Percentiles rank a stretch among this genome's conserved stretches.
These are phyloP conservation scores for Micractinium sp. DNA, from an alignment of 139 green algal genomes.

Conservation along the genomic window DNA sequence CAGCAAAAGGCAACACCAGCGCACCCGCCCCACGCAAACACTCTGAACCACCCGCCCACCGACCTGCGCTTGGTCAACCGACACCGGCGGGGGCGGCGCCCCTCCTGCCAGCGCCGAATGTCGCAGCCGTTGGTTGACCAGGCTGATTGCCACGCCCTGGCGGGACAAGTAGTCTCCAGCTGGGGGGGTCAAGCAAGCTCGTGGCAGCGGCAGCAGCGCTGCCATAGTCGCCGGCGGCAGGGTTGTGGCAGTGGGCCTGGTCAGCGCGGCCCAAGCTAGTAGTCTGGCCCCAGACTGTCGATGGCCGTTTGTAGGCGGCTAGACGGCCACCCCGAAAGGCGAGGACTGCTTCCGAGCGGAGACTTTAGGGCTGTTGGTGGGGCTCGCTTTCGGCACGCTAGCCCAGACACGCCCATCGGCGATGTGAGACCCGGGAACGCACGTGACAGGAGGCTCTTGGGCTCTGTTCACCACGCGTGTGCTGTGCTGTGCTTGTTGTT, in stretches of 20 bases:
- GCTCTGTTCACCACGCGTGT: neutral
- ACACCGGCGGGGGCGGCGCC: neutral
- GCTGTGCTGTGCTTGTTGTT: neutral
- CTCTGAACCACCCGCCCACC: neutral
- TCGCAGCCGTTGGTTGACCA: slow-evolving; percentile 24
- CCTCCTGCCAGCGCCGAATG: neutral
- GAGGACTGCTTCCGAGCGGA: no score
- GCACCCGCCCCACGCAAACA: neutral
- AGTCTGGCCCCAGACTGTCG: neutral
- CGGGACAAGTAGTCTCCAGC: slow-evolving; percentile 11
- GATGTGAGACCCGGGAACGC: no score
- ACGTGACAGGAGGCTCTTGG: no score
- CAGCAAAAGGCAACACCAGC: neutral
- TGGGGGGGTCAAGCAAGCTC: neutral
- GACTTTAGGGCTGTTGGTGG: no score
- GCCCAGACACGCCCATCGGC: no score
- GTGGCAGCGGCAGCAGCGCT: neutral
- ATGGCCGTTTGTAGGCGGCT: no score
- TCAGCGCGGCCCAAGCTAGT: neutral
- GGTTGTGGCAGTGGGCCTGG: neutral
- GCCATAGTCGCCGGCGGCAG: neutral
- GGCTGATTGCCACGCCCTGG: slow-evolving; percentile 18
- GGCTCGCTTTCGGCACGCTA: no score
- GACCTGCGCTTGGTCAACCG: slow-evolving; percentile 15
- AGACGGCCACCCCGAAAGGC: no score